phyloP scores from a whole-genome alignment of 2,329 filamentous ascomycete genomes.

The Helotiales sp. region DNA sequence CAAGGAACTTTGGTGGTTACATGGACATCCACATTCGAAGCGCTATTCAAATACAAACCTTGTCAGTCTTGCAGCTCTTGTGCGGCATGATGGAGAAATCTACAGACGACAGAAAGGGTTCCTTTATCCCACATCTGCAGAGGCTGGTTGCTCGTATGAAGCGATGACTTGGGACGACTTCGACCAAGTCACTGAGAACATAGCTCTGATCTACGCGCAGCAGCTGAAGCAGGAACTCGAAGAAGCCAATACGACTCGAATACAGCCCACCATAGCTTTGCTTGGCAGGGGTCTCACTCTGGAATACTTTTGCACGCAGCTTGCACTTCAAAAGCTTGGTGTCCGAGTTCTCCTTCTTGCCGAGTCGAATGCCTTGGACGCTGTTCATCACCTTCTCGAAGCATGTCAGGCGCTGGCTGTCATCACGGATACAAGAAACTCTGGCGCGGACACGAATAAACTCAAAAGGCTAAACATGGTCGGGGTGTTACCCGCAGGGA shows the following conservation, averaged over 20 bases:
- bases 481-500: conserved; percentile 18
- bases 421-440: conserved; percentile 32
- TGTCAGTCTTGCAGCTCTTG: conserved; percentile 32
- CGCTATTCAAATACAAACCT: conserved; percentile 33
- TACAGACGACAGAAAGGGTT: conserved; percentile 31
- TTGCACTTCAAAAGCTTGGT: conserved; percentile 35
- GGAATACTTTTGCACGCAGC: conserved; percentile 34
- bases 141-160: conserved; percentile 21
- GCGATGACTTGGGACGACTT: conserved; percentile 34
- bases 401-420: conserved; percentile 30
- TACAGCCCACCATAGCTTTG: conserved; percentile 34
- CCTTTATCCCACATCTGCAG: conserved; percentile 26
- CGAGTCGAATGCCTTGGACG: conserved; percentile 31
- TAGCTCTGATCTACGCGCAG: conserved; percentile 29
- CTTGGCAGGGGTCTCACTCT: conserved; percentile 32
- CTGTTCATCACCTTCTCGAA: conserved; percentile 31
- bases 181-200: conserved; percentile 26
- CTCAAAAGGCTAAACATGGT: conserved; percentile 27
- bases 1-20: conserved; percentile 34
- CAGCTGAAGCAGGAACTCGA: conserved; percentile 27
- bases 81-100: conserved; percentile 28
- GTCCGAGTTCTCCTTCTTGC: conserved; percentile 33
- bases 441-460: conserved; percentile 20
- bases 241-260: conserved; percentile 24
- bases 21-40: conserved; percentile 34